Conservation (phyloP, 1,284 basidiomycete species). For the Austroboletus niveus region DNA sequence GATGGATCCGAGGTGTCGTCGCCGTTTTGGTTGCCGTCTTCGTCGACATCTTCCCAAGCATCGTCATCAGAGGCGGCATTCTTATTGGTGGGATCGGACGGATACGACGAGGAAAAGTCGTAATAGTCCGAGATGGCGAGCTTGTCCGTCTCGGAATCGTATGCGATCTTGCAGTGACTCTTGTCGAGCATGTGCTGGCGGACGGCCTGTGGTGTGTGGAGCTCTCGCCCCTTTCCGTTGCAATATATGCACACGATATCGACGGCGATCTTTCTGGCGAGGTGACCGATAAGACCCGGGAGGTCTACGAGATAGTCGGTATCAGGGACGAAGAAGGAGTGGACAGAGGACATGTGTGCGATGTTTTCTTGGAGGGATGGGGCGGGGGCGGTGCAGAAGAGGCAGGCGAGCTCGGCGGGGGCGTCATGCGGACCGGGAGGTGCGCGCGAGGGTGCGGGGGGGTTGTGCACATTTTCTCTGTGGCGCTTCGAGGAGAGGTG, state of each 20-base stretch:
- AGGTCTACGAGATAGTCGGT: conserved; percentile 87
- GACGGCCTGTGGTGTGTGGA: conserved; percentile 79
- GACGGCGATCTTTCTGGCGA: conserved; percentile 92
- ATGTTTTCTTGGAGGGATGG: conserved; percentile 67
- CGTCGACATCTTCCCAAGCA: conserved; percentile 63
- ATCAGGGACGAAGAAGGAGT: conserved; percentile 98
- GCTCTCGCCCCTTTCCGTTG: conserved; percentile 75
- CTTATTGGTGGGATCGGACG: conserved; percentile 41
- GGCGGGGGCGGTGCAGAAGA: conserved; percentile 77
- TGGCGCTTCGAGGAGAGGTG: conserved; percentile 92
- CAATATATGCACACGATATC: conserved; percentile 95
- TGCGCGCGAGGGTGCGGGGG: neutral
- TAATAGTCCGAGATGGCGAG: conserved; percentile 93
- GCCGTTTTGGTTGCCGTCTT: conserved; percentile 41
- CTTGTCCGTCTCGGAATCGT: conserved; percentile 77
- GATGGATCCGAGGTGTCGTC: conserved; percentile 39
- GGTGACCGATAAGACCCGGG: conserved; percentile 78
- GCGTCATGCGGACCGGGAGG: neutral
- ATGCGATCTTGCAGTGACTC: conserved; percentile 94
- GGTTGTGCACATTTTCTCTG: conserved; percentile 72
- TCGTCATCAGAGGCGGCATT: conserved; percentile 27
- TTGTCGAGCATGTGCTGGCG: conserved; percentile 95
- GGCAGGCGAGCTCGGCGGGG: conserved; percentile 76
- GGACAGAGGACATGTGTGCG: conserved; percentile 82
- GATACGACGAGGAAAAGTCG: conserved; percentile 85